Conservation (phyloP, 1,284 basidiomycete genomes). For the Trametes sp. region DNA sequence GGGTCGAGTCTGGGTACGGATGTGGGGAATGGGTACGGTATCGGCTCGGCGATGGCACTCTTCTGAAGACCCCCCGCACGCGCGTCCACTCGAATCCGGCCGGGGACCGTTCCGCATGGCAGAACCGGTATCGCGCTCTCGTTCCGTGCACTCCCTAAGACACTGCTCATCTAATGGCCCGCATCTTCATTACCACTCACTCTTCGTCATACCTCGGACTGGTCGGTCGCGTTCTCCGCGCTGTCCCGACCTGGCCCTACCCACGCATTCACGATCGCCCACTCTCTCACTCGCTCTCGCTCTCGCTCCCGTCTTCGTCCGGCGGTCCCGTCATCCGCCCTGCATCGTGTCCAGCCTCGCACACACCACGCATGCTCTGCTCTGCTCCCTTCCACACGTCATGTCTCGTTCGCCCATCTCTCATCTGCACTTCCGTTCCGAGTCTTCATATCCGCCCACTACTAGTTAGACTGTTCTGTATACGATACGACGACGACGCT, state of each 20-base stretch:
- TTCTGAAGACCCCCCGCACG: slow-evolving; percentile 17
- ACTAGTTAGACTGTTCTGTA: slow-evolving; percentile 14
- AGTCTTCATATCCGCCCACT: background rate
- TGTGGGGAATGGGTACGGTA: slow-evolving; percentile 25
- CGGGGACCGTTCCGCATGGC: slow-evolving; percentile 6
- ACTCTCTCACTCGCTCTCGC: background rate
- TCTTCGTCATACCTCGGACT: no score
- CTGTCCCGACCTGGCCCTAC: background rate
- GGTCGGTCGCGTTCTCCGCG: background rate
- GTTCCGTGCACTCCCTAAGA: slow-evolving; percentile 10
- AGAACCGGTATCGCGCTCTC: slow-evolving; percentile 2
- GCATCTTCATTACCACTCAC: background rate
- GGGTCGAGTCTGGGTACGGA: slow-evolving; percentile 12
- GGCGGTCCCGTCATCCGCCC: background rate
- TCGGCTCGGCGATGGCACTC: slow-evolving; percentile 29
- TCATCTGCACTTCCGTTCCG: background rate
- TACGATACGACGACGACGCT: slow-evolving; percentile 4
- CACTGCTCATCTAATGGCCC: slow-evolving; percentile 30
- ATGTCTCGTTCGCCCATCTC: background rate
- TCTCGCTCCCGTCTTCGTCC: background rate
- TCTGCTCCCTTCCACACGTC: background rate
- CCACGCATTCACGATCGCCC: slow-evolving; percentile 21
- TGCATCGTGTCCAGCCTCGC: slow-evolving; percentile 7
- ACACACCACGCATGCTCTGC: slow-evolving; percentile 20
- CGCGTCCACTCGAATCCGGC: background rate